Evolutionary conservation across 169 alveolate genomes (phyloP), one percentile per base, ranked within the genome.

Genomic region (Perkinsus marinus): DNA sequence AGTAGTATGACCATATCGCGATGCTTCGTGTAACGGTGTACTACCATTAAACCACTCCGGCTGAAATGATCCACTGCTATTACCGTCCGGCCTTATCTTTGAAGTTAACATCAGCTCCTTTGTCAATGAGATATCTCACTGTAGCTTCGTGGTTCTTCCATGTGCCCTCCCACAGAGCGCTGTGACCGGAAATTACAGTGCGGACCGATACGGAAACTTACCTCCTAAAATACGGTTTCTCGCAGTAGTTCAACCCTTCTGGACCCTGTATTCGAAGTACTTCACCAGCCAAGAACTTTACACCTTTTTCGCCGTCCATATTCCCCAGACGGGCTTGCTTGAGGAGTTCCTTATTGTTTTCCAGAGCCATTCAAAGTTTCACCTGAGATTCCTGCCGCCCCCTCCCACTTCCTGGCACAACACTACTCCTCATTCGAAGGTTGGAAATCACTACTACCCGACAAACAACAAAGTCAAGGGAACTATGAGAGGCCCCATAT

Each of bases 121-220:
- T 90, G 38, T 93, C 94, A 39, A 93, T 69, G 89, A 93, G 93
- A 37, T 91, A 93, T 39, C 94, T 92, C 41, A 92, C 43, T 2
- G 92, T 92, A 5, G 92, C 89, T 89, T 93, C 94, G 57, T 91
- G 91, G 90, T 93, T 93, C 26, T 92, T 91, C 89, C 94, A 91
- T 6, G 94, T 91, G 57, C 93, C 93, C 30, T 93, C 93, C 94
- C 94, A 91, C 46, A 93, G 89, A 0, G 94, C 94, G 9, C 79
- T 57, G 34, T 13, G 79, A 13, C 7, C 79, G 36, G 22, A 13
- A 7, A 57, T 17, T 2, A 26, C 22, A 26, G 79, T 19, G 5
- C 79, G 26, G 22, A 30, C 7, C 7, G 34, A 57, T 16, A 57
- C 26, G 5, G 79, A 13, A 16, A 30, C 3, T 57, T 16, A 57